phyloP scores from a whole-genome alignment of 2,329 filamentous ascomycete genomes.

The Waltergamsia citrina region DNA sequence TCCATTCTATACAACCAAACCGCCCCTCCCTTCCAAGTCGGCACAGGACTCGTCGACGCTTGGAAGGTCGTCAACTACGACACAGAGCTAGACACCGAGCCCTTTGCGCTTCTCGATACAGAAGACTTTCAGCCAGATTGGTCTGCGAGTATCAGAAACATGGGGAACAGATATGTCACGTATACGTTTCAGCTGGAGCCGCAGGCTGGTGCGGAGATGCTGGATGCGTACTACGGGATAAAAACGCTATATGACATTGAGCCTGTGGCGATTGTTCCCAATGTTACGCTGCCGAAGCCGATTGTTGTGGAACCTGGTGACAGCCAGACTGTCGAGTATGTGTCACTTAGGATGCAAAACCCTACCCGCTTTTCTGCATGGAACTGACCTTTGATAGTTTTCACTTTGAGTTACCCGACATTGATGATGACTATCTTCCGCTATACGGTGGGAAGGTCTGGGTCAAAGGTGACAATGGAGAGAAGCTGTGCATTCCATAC shows the following conservation, averaged over 20 bases:
- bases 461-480: conserved; percentile 27
- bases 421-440: conserved; percentile 24
- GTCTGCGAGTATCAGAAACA: conserved; percentile 31
- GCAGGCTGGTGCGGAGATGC: conserved; percentile 26
- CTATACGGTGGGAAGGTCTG: conserved; percentile 34
- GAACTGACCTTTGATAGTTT: conserved; percentile 12
- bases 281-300: conserved; percentile 16
- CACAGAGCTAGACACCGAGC: conserved; percentile 25
- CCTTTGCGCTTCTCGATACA: conserved; percentile 40
- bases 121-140: conserved; percentile 26
- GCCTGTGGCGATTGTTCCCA: conserved; percentile 16
- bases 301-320: conserved; percentile 17
- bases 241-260: conserved; percentile 14
- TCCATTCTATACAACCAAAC: conserved; percentile 11
- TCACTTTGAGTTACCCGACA: conserved; percentile 16
- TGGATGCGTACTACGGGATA: conserved; percentile 18
- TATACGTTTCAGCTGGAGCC: conserved; percentile 31
- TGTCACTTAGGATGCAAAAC: neutral
- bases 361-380: neutral
- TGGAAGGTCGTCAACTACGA: conserved; percentile 28
- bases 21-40: conserved; percentile 28
- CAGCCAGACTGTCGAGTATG: conserved; percentile 16
- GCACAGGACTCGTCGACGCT: conserved; percentile 36
- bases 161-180: conserved; percentile 22
- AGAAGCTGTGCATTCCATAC: conserved; percentile 31